A percentile compares a stretch with the other conserved stretches of the same genome.
phyloP scores from a whole-genome alignment of 331 rosid species.

The Telfairia occidentalis region DNA sequence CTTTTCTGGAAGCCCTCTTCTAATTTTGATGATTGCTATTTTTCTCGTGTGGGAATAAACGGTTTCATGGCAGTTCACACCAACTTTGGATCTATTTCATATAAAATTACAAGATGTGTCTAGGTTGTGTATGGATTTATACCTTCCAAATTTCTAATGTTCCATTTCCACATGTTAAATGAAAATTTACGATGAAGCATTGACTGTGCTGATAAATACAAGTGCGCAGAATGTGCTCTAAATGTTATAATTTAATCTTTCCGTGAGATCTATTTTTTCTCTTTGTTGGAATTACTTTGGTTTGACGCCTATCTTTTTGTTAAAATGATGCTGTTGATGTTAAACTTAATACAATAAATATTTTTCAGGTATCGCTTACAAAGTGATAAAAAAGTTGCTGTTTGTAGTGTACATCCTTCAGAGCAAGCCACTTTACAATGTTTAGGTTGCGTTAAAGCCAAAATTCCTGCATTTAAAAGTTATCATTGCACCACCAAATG shows the following conservation, averaged over 20 bases:
- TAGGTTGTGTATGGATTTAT: background rate
- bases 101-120: background rate
- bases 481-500: slow-evolving; percentile 97
- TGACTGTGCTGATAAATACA: background rate
- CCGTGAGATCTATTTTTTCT: background rate
- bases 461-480: slow-evolving; percentile 80
- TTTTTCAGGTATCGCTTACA: slow-evolving; percentile 85
- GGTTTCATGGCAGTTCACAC: background rate
- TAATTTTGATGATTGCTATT: background rate
- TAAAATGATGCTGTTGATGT: background rate
- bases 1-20: background rate
- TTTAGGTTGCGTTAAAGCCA: slow-evolving; percentile 85
- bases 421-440: slow-evolving; percentile 98
- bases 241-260: background rate
- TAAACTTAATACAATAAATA: background rate
- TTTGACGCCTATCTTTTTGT: background rate
- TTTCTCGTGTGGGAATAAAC: background rate
- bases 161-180: background rate
- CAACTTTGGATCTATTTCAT: background rate
- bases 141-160: background rate
- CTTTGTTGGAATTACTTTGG: background rate
- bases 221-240: background rate
- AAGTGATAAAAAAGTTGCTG: slow-evolving; percentile 78
- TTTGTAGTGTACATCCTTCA: slow-evolving; percentile 89
- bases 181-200: background rate